Evolutionary conservation across 257 asterid genomes (phyloP).

Genomic region (Solanum paucissectum): DNA sequence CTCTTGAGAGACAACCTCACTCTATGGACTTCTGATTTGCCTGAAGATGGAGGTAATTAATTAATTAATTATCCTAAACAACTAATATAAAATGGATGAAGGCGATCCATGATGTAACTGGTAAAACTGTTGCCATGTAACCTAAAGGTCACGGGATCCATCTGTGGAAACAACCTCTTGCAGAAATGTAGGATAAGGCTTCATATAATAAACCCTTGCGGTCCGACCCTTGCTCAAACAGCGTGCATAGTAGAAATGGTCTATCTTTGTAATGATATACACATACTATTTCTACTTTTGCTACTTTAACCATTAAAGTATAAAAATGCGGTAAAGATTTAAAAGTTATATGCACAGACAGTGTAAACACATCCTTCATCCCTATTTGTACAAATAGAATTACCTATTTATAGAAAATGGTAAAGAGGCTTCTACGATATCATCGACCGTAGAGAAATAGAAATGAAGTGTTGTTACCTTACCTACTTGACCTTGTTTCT

Average conservation of each 20-base stretch:
- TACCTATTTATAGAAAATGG: not conserved
- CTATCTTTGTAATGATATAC: not conserved
- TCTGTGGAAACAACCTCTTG: not conserved
- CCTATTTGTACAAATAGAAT: not conserved
- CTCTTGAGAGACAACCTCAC: constrained; percentile 89
- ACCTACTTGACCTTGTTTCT: not conserved
- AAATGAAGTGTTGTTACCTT: not conserved
- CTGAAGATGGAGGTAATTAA: constrained; percentile 72
- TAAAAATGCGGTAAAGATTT: not conserved
- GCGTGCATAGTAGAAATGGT: not conserved
- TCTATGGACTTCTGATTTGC: constrained; percentile 92
- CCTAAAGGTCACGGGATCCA: not conserved
- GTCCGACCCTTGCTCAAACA: not conserved
- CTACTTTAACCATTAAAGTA: not conserved
- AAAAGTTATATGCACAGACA: not conserved
- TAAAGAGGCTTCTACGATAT: not conserved
- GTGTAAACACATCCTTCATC: not conserved
- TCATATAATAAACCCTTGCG: not conserved
- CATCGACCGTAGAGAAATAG: not conserved
- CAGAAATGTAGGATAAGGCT: not conserved
- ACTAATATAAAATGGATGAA: not conserved
- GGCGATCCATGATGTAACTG: not conserved
- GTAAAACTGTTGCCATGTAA: not conserved
- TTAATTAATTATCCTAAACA: not conserved
- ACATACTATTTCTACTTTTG: not conserved